Percentiles rank a stretch among this genome's conserved stretches.
phyloP scores from a whole-genome alignment of 2,329 filamentous ascomycete species.

The Calonectria pauciramosa region DNA sequence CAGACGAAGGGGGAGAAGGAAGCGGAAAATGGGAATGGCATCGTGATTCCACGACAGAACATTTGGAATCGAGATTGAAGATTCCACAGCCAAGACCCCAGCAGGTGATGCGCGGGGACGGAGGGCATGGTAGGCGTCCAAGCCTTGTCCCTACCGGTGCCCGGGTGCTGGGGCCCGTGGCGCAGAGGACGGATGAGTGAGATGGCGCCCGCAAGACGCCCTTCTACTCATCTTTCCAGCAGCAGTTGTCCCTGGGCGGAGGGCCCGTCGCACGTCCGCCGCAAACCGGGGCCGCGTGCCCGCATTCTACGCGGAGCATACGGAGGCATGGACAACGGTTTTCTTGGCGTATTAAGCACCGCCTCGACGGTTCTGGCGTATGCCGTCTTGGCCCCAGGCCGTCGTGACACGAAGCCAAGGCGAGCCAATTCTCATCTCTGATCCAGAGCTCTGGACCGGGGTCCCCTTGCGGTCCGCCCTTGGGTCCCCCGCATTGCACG shows the following conservation, averaged over 20 bases:
- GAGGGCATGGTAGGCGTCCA: background rate
- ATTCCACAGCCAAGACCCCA: background rate
- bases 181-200: slow-evolving; percentile 1
- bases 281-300: background rate
- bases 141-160: slow-evolving; percentile 1
- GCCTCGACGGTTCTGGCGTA: slow-evolving; percentile 1
- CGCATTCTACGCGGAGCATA: background rate
- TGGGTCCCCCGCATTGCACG: slow-evolving; percentile 19
- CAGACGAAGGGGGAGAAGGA: background rate
- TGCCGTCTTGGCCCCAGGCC: slow-evolving; percentile 16
- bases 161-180: slow-evolving; percentile 4
- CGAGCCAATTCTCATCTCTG: background rate
- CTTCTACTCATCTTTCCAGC: no score
- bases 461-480: slow-evolving; percentile 6
- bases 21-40: background rate
- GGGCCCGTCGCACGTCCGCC: background rate
- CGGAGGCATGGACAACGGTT: background rate
- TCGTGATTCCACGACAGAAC: background rate
- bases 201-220: background rate
- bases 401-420: slow-evolving; percentile 10
- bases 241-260: background rate
- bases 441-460: slow-evolving; percentile 5
- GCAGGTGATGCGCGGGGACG: background rate
- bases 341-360: background rate
- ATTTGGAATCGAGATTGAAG: background rate